A percentile compares a stretch with the other conserved stretches of the same genome.
phyloP scores from a whole-genome alignment of 2,329 filamentous ascomycete species.

The Venturia asperata region DNA sequence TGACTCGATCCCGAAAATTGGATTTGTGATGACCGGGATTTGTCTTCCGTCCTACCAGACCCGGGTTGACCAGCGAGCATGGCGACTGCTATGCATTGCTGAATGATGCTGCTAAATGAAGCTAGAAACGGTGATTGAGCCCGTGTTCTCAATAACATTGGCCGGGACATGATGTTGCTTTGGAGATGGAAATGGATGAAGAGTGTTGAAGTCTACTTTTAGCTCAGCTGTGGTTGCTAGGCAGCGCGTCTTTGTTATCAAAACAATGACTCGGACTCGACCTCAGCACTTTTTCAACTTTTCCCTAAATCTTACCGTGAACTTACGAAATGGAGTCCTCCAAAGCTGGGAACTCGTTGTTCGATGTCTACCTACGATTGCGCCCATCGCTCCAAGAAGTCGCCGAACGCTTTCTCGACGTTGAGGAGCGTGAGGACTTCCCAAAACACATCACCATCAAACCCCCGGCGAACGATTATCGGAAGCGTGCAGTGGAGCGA shows the following conservation, averaged over 20 bases:
- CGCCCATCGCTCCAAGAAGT: constrained; percentile 39
- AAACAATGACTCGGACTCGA: constrained; percentile 7
- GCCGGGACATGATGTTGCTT: no score
- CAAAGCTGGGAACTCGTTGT: constrained; percentile 42
- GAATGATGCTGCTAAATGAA: no score
- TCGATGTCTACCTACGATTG: constrained; percentile 85
- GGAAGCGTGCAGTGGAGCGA: constrained; percentile 81
- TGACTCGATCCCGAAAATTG: no score
- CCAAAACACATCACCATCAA: constrained; percentile 48
- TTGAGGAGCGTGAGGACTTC: constrained; percentile 49
- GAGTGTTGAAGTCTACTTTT: background rate
- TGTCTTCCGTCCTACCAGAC: no score
- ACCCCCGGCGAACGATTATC: constrained; percentile 67
- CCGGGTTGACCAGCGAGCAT: no score
- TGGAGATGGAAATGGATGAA: no score
- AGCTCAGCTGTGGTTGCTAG: background rate
- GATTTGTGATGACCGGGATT: no score
- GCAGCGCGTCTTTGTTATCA: background rate
- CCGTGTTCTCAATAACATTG: no score
- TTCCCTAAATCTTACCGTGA: background rate
- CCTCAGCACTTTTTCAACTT: background rate
- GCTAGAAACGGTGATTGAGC: no score
- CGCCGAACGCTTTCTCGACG: constrained; percentile 66
- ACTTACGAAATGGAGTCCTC: background rate
- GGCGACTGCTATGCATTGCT: no score